Evolutionary conservation across 805 yeast genomes (phyloP), one percentile per base, ranked within the genome.

Genomic region (Ogataea nakhonphanomensis): DNA sequence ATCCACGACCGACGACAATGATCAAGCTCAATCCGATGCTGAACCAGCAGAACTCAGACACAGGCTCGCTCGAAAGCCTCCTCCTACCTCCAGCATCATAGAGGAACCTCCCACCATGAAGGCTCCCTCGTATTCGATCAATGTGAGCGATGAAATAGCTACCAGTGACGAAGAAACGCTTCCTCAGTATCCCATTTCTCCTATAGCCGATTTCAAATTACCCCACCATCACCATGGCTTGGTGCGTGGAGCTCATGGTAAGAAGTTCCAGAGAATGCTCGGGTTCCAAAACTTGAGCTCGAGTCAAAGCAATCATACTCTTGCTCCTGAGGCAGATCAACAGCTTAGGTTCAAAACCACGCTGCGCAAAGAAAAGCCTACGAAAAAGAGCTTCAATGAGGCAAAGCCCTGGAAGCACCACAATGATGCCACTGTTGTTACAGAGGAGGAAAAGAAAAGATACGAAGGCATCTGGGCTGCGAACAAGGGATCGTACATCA

Each of bases 391-490:
- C 21, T 89, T 90, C 61, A 83, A 90, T 57, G 95, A 84, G 54
- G 86, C 84, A 44, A 88, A 89, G 61, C 98, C 98, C 0, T 89
- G 97, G 96, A 89, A 90, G 53, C 80, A 82, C 53, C 97, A 88
- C 61, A 69, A 68, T 23, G 84, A 78, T 44, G 68, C 79, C 5
- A 54, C 47, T 57, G 68, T 48, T 59, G 66, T 73, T 25, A 59
- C 67, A 2, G 79, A 76, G 32, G 73, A 68, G 31, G 98, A 93
- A 58, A 72, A 86, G 44, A 89, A 89, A 57, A 65, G 98, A 27
- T 93, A 91, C 61, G 97, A 90, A 61, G 95, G 95, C 20, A 75
- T 93, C 11, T 93, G 96, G 96, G 95, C 84, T 0, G 79, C 95
- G 25, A 93, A 93, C 57, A 78, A 77, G 47, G 95, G 93, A 2